Conservation (phyloP, 179 eudicot genomes). For the Spergularia azorica region DNA sequence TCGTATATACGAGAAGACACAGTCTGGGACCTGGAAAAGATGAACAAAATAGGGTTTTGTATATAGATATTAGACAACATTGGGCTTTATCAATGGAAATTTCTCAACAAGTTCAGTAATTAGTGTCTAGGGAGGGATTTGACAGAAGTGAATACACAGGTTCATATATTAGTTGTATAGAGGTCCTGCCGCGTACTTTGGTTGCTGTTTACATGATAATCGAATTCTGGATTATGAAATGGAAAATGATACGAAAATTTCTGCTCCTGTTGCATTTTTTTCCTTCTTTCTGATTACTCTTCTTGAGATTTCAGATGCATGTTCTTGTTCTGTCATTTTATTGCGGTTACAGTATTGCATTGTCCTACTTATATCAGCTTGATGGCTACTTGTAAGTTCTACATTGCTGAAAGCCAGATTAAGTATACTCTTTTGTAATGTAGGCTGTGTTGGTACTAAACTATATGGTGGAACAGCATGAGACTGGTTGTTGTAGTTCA, state of each 20-base stretch:
- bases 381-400: too few species aligned
- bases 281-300: not conserved
- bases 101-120: not conserved
- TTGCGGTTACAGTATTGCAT: not conserved
- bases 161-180: not conserved
- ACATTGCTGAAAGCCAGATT: too few species aligned
- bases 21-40: too few species aligned
- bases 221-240: not conserved
- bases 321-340: not conserved
- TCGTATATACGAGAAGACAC: slow-evolving; percentile 11
- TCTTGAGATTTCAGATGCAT: not conserved
- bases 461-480: too few species aligned
- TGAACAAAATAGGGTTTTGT: not conserved
- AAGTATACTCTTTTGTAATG: too few species aligned
- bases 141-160: slow-evolving; percentile 14
- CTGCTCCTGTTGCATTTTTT: slow-evolving; percentile 3
- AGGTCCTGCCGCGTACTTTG: not conserved
- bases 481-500: too few species aligned
- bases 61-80: slow-evolving; percentile 13
- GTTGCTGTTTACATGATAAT: slow-evolving; percentile 14
- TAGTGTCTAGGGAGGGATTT: slow-evolving; percentile 3
- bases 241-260: not conserved
- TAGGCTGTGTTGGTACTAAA: too few species aligned
- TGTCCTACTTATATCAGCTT: not conserved
- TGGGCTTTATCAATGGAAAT: not conserved